phyloP scores from a whole-genome alignment of 345 rosid species.

The Sisymbrium irio region DNA sequence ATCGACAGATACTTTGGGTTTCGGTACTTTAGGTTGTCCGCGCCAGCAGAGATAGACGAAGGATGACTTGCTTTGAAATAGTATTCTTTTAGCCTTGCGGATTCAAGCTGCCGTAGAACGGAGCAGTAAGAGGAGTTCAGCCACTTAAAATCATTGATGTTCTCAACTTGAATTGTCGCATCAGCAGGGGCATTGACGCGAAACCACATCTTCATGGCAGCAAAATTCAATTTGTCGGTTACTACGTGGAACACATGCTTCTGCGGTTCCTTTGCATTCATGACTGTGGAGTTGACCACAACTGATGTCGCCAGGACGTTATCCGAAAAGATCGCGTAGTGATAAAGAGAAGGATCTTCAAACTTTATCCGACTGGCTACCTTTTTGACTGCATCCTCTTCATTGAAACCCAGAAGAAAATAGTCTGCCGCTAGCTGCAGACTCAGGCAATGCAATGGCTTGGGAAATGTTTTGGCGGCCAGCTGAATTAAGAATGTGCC shows the following conservation, averaged over 20 bases:
- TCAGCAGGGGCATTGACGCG: constrained; percentile 51
- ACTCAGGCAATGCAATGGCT: constrained; percentile 87
- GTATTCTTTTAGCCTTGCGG: constrained; percentile 77
- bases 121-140: constrained; percentile 84
- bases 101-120: constrained; percentile 79
- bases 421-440: constrained; percentile 86
- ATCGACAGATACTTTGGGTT: constrained; percentile 82
- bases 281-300: constrained; percentile 83
- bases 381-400: constrained; percentile 41
- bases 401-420: constrained; percentile 43
- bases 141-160: constrained; percentile 77
- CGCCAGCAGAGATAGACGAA: constrained; percentile 58
- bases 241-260: constrained; percentile 93
- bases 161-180: constrained; percentile 64
- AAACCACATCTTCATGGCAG: constrained; percentile 88
- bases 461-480: constrained; percentile 93
- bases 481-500: constrained; percentile 90
- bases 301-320: constrained; percentile 94
- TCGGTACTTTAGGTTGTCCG: constrained; percentile 80
- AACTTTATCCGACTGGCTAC: constrained; percentile 45
- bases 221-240: constrained; percentile 77
- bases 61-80: constrained; percentile 81
- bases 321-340: constrained; percentile 95
- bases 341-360: constrained; percentile 78
- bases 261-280: constrained; percentile 67